These are phyloP conservation scores for Colletotrichum tamarilloi DNA, from an alignment of 2,329 filamentous ascomycete species.

Conservation along the genomic window DNA sequence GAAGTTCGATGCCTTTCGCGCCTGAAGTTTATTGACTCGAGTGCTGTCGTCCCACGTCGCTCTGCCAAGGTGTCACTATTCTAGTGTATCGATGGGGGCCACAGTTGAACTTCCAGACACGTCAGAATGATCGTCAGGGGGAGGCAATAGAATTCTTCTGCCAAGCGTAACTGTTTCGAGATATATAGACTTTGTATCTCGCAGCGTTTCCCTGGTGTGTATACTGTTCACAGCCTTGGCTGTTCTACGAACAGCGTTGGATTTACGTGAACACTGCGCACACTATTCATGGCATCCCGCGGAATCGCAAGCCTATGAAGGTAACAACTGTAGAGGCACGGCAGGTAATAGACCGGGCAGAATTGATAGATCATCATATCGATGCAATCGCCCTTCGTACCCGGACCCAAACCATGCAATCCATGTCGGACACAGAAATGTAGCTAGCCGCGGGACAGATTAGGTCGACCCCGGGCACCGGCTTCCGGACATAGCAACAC, in stretches of 20 bases:
- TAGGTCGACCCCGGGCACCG: not conserved
- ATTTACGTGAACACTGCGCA: not conserved
- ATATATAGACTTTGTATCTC: not conserved
- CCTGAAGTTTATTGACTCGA: slow-evolving; percentile 12
- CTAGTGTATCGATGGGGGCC: too few relatives aligned
- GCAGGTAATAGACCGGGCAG: not conserved
- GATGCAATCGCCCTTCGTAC: slow-evolving; percentile 18
- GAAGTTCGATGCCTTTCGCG: not conserved
- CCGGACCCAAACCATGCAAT: slow-evolving; percentile 3
- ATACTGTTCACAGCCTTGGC: not conserved
- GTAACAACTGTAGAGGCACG: rapidly evolving
- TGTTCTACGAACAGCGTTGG: too few relatives aligned
- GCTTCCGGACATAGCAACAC: not conserved
- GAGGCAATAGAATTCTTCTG: not conserved
- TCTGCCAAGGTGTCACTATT: not conserved
- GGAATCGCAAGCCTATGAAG: not conserved
- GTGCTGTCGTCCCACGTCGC: not conserved
- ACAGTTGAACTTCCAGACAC: not conserved
- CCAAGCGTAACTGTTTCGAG: not conserved
- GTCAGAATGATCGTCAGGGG: not conserved
- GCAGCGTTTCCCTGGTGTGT: not conserved
- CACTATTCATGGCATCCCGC: not conserved
- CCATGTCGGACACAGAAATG: not conserved
- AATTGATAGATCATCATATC: not conserved
- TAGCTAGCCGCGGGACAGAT: slow-evolving; percentile 9